A percentile compares a stretch with the other conserved stretches of the same genome.
Evolutionary conservation across 208 protist species (phyloP).

Genomic region (Acanthamoeba triangularis): DNA sequence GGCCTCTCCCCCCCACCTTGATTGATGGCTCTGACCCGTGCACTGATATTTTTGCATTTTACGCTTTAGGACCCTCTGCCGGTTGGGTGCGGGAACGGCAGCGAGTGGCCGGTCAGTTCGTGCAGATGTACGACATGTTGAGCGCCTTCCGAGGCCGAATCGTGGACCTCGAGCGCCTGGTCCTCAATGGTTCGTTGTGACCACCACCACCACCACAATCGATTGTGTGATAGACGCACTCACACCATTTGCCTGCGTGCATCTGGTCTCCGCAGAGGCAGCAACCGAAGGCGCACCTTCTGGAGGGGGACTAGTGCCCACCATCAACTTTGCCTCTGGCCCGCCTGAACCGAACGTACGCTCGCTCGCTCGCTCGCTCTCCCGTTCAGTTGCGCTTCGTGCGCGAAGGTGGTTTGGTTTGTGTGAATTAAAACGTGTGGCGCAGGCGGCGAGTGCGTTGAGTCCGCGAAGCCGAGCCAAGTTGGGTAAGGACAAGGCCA

Average conservation of each 20-base stretch:
- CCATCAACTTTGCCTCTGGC: not conserved
- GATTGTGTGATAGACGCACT: not conserved
- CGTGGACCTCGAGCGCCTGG: conserved; percentile 21
- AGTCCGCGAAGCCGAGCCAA: not conserved
- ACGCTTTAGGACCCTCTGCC: not conserved
- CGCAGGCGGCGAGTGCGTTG: not conserved
- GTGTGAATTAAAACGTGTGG: too few species aligned
- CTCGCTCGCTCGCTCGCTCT: too few species aligned
- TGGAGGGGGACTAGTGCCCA: not conserved
- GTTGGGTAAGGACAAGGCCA: not conserved
- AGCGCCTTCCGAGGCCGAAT: conserved; percentile 38
- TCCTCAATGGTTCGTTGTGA: not conserved
- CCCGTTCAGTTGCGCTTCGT: too few species aligned
- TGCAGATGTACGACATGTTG: conserved; percentile 60
- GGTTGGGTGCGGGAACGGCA: conserved; percentile 11
- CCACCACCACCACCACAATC: not conserved
- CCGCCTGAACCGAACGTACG: too few species aligned
- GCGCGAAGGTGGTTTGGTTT: too few species aligned
- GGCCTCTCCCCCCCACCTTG: not conserved
- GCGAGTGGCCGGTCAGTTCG: conserved; percentile 33
- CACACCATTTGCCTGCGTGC: not conserved
- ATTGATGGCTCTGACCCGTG: not conserved
- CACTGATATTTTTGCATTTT: not conserved
- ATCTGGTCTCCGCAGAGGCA: not conserved
- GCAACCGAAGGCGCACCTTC: not conserved